These are phyloP conservation scores for Saccharomycopsis sp. DNA, from an alignment of 805 yeast genomes.

Conservation along the genomic window DNA sequence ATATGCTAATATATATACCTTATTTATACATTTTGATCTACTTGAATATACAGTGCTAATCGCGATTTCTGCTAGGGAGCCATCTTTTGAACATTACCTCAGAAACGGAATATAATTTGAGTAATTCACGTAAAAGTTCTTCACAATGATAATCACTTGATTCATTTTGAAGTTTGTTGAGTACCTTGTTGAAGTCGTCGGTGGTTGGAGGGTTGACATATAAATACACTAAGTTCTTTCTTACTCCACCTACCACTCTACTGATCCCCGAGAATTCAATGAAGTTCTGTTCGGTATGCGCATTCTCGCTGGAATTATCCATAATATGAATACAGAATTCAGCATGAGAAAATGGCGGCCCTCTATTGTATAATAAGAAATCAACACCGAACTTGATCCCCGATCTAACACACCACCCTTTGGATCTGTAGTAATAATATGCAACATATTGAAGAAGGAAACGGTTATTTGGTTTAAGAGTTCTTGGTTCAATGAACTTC, in stretches of 20 bases:
- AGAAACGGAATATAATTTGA: slow-evolving; percentile 44
- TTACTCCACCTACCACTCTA: slow-evolving; percentile 83
- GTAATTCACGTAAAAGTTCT: slow-evolving; percentile 29
- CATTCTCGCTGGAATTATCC: slow-evolving; percentile 28
- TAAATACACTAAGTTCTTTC: slow-evolving; percentile 64
- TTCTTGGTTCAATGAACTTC: not conserved
- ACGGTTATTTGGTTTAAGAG: slow-evolving; percentile 26
- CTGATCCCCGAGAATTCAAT: slow-evolving; percentile 47
- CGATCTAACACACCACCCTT: slow-evolving; percentile 91
- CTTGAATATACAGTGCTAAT: slow-evolving; percentile 31
- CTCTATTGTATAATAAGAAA: slow-evolving; percentile 72
- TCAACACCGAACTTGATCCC: slow-evolving; percentile 94
- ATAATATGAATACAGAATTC: slow-evolving; percentile 64
- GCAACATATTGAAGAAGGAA: slow-evolving; percentile 58
- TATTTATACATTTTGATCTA: not conserved
- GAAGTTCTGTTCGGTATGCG: slow-evolving; percentile 35
- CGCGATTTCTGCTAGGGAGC: slow-evolving; percentile 81
- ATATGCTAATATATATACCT: too few relatives aligned
- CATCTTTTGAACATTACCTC: slow-evolving; percentile 75
- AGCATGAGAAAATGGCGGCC: slow-evolving; percentile 95
- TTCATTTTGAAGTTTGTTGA: slow-evolving; percentile 15
- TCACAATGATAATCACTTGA: not conserved
- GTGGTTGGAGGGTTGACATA: slow-evolving; percentile 53
- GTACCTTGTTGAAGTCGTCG: slow-evolving; percentile 27
- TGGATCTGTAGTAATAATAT: slow-evolving; percentile 80